Base-by-base conservation (phyloP, 306 rosid genomes). In the Oemleria cerasiformis region DNA sequence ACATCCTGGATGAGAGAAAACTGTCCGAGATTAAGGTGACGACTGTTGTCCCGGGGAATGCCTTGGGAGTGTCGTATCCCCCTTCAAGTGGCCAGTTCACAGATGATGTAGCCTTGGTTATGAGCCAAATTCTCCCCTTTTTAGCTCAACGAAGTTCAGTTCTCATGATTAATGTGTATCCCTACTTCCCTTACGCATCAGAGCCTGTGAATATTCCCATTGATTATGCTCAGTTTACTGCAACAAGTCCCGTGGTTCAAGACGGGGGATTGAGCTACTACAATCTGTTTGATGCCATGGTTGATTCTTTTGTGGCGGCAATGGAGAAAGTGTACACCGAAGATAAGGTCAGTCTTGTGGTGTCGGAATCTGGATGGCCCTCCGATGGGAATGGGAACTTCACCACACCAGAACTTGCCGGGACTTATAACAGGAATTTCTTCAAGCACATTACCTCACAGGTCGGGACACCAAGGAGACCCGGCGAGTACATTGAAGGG, bases 311-410 rank as follows among this genome's bases (percentile, higher is more conserved):
- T 71, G 9, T 73, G 1, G 55, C 60, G 1, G 83, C 86, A 4
- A 79, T 79, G 75, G 81, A 77, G 43, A 59, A 34, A 34, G 21
- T 0, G 64, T 41, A 15, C 36, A 30, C 2, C 3, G 20, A 19
- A 16, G 64, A 19, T 3, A 42, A 15, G 1, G 83, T 83, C 17
- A 1, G 9, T 0, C 7, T 84, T 21, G 85, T 50, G 10, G 77
- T 84, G 3, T 50, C 83, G 0, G 88, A 81, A 49, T 79, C 70
- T 11, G 86, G 88, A 0, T 84, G 86, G 88, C 86, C 87, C 4
- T 75, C 77, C 1, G 75, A 47, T 4, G 86, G 88, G 1, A 60
- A 71, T 38, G 83, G 73, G 1, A 2, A 48, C 41, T 73, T 43
- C 25, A 75, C 78, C 8, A 78, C 77, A 0, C 17, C 30, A 6